Evolutionary conservation across 371 early-diverging fungal genomes (phyloP).

Genomic region (Batrachochytrium dendrobatidis): DNA sequence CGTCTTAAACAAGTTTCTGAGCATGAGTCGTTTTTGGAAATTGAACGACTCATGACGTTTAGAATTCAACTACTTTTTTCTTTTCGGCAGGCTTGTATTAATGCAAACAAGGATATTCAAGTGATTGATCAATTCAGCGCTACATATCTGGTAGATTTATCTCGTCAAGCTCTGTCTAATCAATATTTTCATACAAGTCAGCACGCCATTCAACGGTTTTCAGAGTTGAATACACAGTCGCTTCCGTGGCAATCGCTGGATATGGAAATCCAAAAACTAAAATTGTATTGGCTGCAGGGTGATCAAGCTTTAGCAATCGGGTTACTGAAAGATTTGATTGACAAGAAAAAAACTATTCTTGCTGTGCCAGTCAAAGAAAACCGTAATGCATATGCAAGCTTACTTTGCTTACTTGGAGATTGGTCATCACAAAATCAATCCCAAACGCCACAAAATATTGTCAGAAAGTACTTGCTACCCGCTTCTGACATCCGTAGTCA

Average conservation of each 20-base stretch:
- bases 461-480: conserved; percentile 15
- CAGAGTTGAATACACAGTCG: background rate
- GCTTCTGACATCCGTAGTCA: conserved; percentile 2
- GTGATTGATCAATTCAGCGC: conserved; percentile 10
- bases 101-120: background rate
- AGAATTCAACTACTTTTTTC: conserved; percentile 6
- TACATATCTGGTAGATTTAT: conserved; percentile 18
- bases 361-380: background rate
- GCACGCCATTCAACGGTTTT: background rate
- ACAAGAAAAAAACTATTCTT: background rate
- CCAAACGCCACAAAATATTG: conserved; percentile 15
- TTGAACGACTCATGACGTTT: conserved; percentile 1
- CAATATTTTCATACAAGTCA: conserved; percentile 14
- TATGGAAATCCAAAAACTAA: conserved; percentile 15
- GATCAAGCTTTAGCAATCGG: conserved; percentile 20
- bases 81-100: background rate
- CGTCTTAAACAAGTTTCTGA: background rate
- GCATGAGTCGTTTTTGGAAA: background rate
- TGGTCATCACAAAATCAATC: conserved; percentile 22
- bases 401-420: conserved; percentile 24
- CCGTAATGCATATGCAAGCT: background rate
- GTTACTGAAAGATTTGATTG: conserved; percentile 13
- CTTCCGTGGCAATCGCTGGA: background rate
- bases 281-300: conserved; percentile 25
- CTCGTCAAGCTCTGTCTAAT: background rate